Conservation (phyloP, 176 grass and related monocot species). For the Elaeis guineensis region DNA sequence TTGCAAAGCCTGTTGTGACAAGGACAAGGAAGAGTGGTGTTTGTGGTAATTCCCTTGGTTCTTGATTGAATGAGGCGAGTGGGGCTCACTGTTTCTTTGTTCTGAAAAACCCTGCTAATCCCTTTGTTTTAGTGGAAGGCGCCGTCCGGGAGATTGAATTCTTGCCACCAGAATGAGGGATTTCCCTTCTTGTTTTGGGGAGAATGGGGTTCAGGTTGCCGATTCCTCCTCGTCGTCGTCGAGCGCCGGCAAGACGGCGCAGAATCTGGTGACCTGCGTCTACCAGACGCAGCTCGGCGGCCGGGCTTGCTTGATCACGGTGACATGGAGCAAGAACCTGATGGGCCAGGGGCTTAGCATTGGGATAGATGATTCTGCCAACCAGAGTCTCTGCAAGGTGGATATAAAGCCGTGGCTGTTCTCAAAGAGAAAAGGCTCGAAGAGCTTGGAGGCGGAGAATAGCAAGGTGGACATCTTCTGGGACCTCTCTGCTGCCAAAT, state of each 20-base stretch:
- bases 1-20: not conserved
- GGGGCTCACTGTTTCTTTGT: not conserved
- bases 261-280: conserved; percentile 41
- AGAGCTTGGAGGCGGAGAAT: conserved; percentile 26
- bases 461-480: conserved; percentile 33
- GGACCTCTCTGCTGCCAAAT: conserved; percentile 45
- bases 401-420: conserved; percentile 54
- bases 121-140: too few species aligned
- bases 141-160: not conserved
- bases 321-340: conserved; percentile 49
- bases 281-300: conserved; percentile 31
- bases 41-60: not conserved
- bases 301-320: conserved; percentile 25
- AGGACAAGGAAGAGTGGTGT: not conserved
- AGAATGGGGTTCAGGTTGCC: conserved; percentile 38
- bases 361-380: conserved; percentile 27
- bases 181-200: conserved; percentile 44
- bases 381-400: conserved; percentile 37
- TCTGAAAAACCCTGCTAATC: too few species aligned
- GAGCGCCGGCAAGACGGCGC: conserved; percentile 5
- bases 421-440: conserved; percentile 44
- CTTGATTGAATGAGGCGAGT: not conserved
- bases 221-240: conserved; percentile 29
- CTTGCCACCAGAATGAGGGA: conserved; percentile 30
- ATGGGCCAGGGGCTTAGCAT: conserved; percentile 33